Evolutionary conservation across 2,329 filamentous ascomycete genomes (phyloP).

Genomic region (Cladobotryum protrusum): DNA sequence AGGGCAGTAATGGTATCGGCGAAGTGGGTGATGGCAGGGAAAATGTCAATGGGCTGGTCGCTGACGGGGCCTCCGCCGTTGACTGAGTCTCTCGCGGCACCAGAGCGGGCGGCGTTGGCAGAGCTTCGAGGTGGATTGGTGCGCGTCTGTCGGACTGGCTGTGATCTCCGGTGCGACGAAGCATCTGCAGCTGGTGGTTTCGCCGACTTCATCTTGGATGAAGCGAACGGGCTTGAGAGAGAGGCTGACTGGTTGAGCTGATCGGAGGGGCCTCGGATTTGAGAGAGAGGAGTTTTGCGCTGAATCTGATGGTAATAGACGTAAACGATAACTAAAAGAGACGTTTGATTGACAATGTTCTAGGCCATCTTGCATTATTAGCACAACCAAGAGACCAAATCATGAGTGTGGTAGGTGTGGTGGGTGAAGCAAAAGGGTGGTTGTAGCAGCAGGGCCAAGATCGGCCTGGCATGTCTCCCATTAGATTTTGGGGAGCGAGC

Average conservation of each 20-base stretch:
- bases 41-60: constrained; percentile 60
- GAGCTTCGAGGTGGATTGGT: constrained; percentile 56
- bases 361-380: constrained; percentile 16
- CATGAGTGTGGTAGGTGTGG: constrained; percentile 6
- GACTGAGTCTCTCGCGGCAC: constrained; percentile 39
- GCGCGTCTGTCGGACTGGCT: constrained; percentile 59
- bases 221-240: constrained; percentile 21
- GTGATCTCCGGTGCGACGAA: constrained; percentile 51
- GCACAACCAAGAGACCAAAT: constrained; percentile 3
- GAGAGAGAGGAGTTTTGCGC: constrained; percentile 1
- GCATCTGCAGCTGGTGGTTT: constrained; percentile 39
- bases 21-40: constrained; percentile 66
- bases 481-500: constrained; percentile 10
- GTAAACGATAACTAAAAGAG: constrained; percentile 7
- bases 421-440: constrained; percentile 1
- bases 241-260: neutral
- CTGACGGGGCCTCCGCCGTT: constrained; percentile 35
- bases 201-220: constrained; percentile 47
- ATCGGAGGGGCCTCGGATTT: constrained; percentile 4
- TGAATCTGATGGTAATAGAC: neutral
- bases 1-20: constrained; percentile 88
- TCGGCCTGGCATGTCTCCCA: constrained; percentile 4
- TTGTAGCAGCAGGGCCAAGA: constrained; percentile 6
- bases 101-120: constrained; percentile 39
- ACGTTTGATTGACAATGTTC: constrained; percentile 11